Evolutionary conservation across 768 basidiomycete genomes (phyloP), one percentile per base, ranked within the genome.

Genomic region (Russula dissimulans): DNA sequence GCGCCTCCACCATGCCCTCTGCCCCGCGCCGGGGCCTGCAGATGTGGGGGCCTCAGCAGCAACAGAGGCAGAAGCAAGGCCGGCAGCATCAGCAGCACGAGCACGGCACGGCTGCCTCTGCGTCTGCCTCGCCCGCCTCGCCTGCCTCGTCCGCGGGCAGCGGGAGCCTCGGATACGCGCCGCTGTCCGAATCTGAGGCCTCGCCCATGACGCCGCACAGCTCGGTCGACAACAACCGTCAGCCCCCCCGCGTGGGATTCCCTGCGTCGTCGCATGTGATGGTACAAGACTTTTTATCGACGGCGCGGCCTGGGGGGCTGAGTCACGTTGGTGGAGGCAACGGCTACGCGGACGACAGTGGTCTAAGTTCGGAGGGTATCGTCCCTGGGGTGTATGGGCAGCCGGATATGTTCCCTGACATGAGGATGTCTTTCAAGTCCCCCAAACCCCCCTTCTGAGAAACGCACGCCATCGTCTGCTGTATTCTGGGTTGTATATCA

Each of bases 201-300:
- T 62, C 61, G 11, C 63, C 63, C 3, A 57, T 62, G 63, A 64
- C 63, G 10, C 52, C 63, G 26, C 60, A 57, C 42, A 50, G 52
- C 31, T 56, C 51, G 4, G 32, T 62, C 5, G 63, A 61, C 31
- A 12, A 38, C 31, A 12, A 38, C 31, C 56, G 50, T 3, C 60
- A n/a, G 1, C 49, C 44, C 39, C 2, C 44, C 11, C 44, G 18
- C 15, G 45, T 18, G 10, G 45, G 38, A 6, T 31, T 38, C 9
- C 29, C 51, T 9, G 11, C 36, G 6, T 47, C 60, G 32, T 50
- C 50, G 15, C 50, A 32, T 3, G 22, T 47, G 10, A 14, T 47
- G 12, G 17, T 61, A 6, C 56, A 57, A 7, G 55, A 61, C 17
- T 61, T 42, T n/a, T 11, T 38, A 6, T 4, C 39, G 8, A 22